Evolutionary conservation across 176 grass and related monocot species (phyloP).

Genomic region (Phoenix roebelenii): DNA sequence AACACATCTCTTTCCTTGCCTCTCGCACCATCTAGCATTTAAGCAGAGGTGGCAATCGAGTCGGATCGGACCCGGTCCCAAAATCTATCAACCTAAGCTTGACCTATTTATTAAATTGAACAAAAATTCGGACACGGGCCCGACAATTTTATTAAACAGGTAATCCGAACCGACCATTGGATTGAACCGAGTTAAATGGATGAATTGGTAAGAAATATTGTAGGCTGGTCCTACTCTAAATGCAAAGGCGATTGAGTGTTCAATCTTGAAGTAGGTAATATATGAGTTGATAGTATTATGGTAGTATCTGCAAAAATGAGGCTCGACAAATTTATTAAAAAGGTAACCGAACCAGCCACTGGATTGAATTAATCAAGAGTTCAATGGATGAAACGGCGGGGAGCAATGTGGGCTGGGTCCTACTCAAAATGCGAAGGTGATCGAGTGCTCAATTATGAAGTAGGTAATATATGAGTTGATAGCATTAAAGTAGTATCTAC

Average conservation of each 20-base stretch:
- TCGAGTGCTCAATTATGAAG: constrained; percentile 6
- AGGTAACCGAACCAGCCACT: no score
- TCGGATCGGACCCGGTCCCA: background rate
- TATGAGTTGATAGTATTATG: constrained; percentile 6
- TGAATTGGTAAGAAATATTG: no score
- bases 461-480: constrained; percentile 11
- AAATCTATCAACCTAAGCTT: background rate
- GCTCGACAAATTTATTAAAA: background rate
- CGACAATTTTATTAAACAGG: no score
- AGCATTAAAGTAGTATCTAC: constrained; percentile 12
- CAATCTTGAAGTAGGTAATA: constrained; percentile 11
- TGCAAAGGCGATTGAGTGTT: background rate
- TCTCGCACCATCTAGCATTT: background rate
- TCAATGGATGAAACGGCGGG: no score
- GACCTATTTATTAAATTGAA: no score
- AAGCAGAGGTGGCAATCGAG: background rate
- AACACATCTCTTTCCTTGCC: background rate
- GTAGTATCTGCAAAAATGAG: constrained; percentile 19
- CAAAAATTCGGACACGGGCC: no score
- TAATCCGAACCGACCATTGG: no score
- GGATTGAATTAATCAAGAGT: no score
- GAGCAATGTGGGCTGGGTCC: no score
- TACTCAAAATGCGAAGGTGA: no score
- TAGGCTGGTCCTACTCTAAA: no score
- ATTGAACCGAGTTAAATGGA: no score